Conservation (phyloP, 495 filamentous ascomycete species). For the Platismatia glauca region DNA sequence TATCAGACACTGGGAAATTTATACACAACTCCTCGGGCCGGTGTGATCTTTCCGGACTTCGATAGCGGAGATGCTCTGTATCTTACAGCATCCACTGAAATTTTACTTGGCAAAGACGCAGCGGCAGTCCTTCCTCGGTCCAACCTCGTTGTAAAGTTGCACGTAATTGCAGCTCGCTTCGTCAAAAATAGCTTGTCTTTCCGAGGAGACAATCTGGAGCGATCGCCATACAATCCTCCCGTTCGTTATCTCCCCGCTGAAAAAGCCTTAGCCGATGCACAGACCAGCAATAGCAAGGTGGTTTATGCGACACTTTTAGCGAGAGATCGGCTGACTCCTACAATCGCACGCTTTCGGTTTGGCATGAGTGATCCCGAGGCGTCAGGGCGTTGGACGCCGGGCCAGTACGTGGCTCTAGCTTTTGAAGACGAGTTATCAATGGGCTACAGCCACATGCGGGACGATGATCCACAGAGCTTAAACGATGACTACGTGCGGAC, state of each 20-base stretch:
- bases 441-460: slow-evolving; percentile 74
- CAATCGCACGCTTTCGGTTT: slow-evolving; percentile 55
- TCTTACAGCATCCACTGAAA: slow-evolving; percentile 54
- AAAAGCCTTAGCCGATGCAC: slow-evolving; percentile 25
- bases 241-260: slow-evolving; percentile 49
- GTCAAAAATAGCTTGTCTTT: slow-evolving; percentile 58
- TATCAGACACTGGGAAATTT: slow-evolving; percentile 79
- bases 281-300: slow-evolving; percentile 20
- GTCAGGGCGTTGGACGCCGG: slow-evolving; percentile 48
- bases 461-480: slow-evolving; percentile 63
- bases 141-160: slow-evolving; percentile 62
- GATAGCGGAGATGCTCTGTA: slow-evolving; percentile 62
- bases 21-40: slow-evolving; percentile 50
- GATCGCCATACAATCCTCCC: slow-evolving; percentile 63
- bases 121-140: slow-evolving; percentile 52
- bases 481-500: slow-evolving; percentile 80
- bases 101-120: slow-evolving; percentile 54
- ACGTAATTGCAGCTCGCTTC: slow-evolving; percentile 48
- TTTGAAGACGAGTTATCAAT: slow-evolving; percentile 56
- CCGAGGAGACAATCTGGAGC: slow-evolving; percentile 47
- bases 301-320: slow-evolving; percentile 43
- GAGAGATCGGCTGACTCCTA: slow-evolving; percentile 52
- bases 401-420: slow-evolving; percentile 66
- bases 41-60: slow-evolving; percentile 63
- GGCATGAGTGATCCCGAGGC: slow-evolving; percentile 38